Evolutionary conservation across 192 early-diverging fungal species (phyloP), one percentile per base, ranked within the genome.

Genomic region (Coemansia sp.): DNA sequence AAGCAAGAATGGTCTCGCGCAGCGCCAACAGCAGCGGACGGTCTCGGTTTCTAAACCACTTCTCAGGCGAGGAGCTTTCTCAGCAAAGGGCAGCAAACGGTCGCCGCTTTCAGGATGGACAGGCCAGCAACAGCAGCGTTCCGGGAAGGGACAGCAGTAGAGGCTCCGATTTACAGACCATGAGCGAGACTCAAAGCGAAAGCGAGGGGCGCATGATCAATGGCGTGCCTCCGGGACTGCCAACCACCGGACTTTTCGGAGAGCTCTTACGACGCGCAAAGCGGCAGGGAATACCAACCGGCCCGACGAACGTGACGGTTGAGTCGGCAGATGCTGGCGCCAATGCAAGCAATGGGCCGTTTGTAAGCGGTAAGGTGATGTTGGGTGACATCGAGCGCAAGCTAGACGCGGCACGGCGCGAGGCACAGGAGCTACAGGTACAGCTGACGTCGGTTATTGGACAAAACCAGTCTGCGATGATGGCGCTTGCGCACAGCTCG

Each of bases 1-100:
- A 69, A 45, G 25, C 63, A n/a, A 54, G 40, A 3, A 73, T 79
- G 76, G 55, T 67, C 23, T 71, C 76, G 56, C 76, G 76, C 65
- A 79, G 76, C 20, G 71, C 71, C n/a, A 79, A 74, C 56, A 74
- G 76, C 69, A 74, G 76, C 63, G 71, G 76, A 17, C 59, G 76
- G 65, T 79, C 76, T 38, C 64, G 76, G 33, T 79, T 79, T 55
- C 71, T 79, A 41, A 79, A 70, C 65, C 76, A 79, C 46, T 79
- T 79, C 68, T 65, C 70, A 20, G 58, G 55, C 9, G 71, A 70
- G 34, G 25, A 55, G 36, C 33, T 14, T 32, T 15, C 2, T 1
- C 48, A 41, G 2, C 13, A 54, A 54, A 19, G 50, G 64, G 59
- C 61, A 43, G 63, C 52, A 36, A 62, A 50, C 42, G 13, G 17